Evolutionary conservation across 176 grass and related monocot genomes (phyloP), one percentile per base, ranked within the genome.

Genomic region (Bolboschoenus planiculmis): DNA sequence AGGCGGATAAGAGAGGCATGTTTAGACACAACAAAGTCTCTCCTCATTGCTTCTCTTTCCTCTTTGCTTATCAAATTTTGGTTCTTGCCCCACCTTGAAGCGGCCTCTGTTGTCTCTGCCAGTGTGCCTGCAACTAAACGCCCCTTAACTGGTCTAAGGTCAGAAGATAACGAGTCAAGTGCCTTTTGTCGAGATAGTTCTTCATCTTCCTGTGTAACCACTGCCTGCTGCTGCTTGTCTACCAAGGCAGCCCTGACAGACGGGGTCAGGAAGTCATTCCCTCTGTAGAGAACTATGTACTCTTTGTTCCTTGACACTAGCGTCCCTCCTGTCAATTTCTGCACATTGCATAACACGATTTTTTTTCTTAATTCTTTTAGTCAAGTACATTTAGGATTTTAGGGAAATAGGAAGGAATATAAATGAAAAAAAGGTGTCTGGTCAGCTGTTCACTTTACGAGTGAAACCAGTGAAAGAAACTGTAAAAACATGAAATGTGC

Each of bases 231-330:
- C 86, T 98, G 78, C 84, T 95, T 92, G 67, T 95, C 84, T 60
- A 90, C 63, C 78, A 98, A 85, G 16, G 89, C 86, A 50, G 87
- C 30, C 84, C 89, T 89, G 63, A 98, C 74, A 93, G 88, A 90
- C 81, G 92, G 90, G 2, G 78, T 82, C 68, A 95, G 78, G 21
- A 93, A 98, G 77, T 98, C 96, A 84, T 98, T 98, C 40, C 96
- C 96, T 78, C 96, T 98, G 83, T 98, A 93, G 82, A 98, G 85
- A 34, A 95, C 68, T 79, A 98, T 88, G 78, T 90, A 98, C 60
- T 98, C 96, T 72, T 95, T 95, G 86, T 98, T 98, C 86, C 96
- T 90, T 4, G 96, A 95, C 42, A 98, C n/a, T 85, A 98, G 90
- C 10, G 91, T 88, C 79, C 92, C 94, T 84, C 94, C 96, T 85